A percentile compares a stretch with the other conserved stretches of the same genome.
Conservation (phyloP, 177 flowering plant genomes). For the Tripterygium wilfordii region DNA sequence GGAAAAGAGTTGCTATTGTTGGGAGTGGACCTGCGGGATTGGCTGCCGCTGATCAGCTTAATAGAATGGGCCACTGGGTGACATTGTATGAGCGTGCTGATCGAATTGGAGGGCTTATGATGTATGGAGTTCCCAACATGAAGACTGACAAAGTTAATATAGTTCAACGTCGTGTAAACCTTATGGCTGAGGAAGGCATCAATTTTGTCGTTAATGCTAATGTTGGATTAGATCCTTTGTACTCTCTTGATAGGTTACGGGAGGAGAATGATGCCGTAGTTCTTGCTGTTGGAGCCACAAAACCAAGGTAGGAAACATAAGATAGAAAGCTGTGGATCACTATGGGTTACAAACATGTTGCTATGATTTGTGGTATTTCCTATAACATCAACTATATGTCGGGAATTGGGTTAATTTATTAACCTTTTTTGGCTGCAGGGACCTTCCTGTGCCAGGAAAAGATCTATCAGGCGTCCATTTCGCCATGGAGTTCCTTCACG, state of each 20-base stretch:
- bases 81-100: conserved; percentile 96
- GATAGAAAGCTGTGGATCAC: not conserved
- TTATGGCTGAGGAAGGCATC: conserved; percentile 89
- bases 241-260: conserved; percentile 67
- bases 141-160: conserved; percentile 86
- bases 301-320: conserved; percentile 77
- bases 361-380: no score
- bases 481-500: conserved; percentile 97
- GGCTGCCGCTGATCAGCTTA: conserved; percentile 98
- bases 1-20: conserved; percentile 82
- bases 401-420: not conserved
- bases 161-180: conserved; percentile 89
- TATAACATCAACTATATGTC: not conserved
- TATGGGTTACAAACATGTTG: no score
- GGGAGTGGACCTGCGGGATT: conserved; percentile 99
- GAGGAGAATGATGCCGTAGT: conserved; percentile 79
- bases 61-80: conserved; percentile 85
- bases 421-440: conserved; percentile 43
- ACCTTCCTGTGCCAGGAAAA: conserved; percentile 92
- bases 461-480: conserved; percentile 87
- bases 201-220: conserved; percentile 86
- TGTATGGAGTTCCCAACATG: conserved; percentile 99
- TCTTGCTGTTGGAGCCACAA: conserved; percentile 93
- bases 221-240: conserved; percentile 70
- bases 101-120: conserved; percentile 97